Evolutionary conservation across 2,329 filamentous ascomycete species (phyloP).

Genomic region (Capronia epimyces): DNA sequence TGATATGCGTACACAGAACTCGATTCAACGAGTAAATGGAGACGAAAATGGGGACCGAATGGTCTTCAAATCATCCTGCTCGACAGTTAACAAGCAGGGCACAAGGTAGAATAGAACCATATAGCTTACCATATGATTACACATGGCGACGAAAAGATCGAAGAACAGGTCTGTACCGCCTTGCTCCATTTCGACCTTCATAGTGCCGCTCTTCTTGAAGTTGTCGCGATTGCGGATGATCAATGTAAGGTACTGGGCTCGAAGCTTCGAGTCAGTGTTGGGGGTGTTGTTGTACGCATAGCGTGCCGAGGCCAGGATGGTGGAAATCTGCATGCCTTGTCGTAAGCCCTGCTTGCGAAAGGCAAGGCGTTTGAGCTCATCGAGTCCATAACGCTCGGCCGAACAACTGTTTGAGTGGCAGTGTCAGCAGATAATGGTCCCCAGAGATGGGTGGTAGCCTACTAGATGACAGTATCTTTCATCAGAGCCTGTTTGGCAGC

Average conservation of each 20-base stretch:
- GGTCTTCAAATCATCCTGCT: conserved; percentile 30
- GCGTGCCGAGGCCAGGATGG: conserved; percentile 78
- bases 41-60: conserved; percentile 28
- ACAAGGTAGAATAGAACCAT: conserved; percentile 45
- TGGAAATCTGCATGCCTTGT: conserved; percentile 75
- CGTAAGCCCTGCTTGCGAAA: conserved; percentile 86
- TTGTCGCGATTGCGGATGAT: conserved; percentile 83
- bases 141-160: conserved; percentile 86
- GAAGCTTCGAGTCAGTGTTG: conserved; percentile 81
- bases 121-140: conserved; percentile 74
- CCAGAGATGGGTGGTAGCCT: conserved; percentile 27
- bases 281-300: conserved; percentile 87
- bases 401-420: conserved; percentile 54
- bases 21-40: conserved; percentile 23
- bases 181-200: conserved; percentile 90
- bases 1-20: conserved; percentile 7
- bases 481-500: conserved; percentile 63
- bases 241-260: conserved; percentile 84
- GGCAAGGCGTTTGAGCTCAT: conserved; percentile 77
- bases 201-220: conserved; percentile 89
- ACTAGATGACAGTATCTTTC: conserved; percentile 85
- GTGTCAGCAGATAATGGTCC: conserved; percentile 8
- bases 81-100: background rate
- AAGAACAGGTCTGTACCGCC: conserved; percentile 79
- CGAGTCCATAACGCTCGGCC: conserved; percentile 75